phyloP scores from a whole-genome alignment of 2,329 filamentous ascomycete genomes.

The Paramyrothecium roridum region DNA sequence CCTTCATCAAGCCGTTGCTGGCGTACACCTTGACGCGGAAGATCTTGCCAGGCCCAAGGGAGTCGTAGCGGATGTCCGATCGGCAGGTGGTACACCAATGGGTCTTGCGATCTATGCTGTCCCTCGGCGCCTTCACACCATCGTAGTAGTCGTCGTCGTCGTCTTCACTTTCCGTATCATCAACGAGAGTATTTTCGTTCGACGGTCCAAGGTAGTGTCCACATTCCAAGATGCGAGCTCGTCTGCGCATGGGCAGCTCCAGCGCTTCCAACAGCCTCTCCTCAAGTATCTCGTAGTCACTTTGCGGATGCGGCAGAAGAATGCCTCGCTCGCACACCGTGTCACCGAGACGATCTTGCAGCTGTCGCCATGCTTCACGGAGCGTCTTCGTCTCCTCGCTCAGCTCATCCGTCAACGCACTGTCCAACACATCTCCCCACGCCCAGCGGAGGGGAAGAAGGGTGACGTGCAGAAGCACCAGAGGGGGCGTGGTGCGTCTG shows the following conservation, averaged over 20 bases:
- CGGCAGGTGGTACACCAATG: constrained; percentile 58
- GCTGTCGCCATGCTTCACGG: constrained; percentile 62
- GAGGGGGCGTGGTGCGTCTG: constrained; percentile 56
- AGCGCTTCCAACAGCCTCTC: constrained; percentile 73
- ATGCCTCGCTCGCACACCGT: constrained; percentile 72
- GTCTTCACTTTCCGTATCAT: constrained; percentile 45
- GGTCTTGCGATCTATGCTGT: constrained; percentile 24
- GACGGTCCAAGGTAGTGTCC: constrained; percentile 70
- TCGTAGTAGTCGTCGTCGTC: constrained; percentile 35
- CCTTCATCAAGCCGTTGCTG: constrained; percentile 89
- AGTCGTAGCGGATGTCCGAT: constrained; percentile 52
- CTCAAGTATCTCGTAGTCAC: constrained; percentile 77
- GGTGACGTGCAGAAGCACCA: constrained; percentile 76
- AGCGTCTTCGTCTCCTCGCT: constrained; percentile 46
- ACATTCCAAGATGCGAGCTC: constrained; percentile 70
- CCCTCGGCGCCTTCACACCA: constrained; percentile 19
- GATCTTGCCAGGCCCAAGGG: constrained; percentile 50
- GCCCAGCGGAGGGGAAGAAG: constrained; percentile 67
- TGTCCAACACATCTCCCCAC: constrained; percentile 56
- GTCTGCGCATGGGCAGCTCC: constrained; percentile 61
- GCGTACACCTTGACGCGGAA: constrained; percentile 89
- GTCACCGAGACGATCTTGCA: constrained; percentile 69
- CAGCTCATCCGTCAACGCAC: constrained; percentile 34
- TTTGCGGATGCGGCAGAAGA: constrained; percentile 72
- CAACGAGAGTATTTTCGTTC: constrained; percentile 41